Percentiles rank a stretch among this genome's conserved stretches.
These are phyloP conservation scores for Orbilia quercus DNA, from an alignment of 2,329 filamentous ascomycete genomes.

Conservation along the genomic window DNA sequence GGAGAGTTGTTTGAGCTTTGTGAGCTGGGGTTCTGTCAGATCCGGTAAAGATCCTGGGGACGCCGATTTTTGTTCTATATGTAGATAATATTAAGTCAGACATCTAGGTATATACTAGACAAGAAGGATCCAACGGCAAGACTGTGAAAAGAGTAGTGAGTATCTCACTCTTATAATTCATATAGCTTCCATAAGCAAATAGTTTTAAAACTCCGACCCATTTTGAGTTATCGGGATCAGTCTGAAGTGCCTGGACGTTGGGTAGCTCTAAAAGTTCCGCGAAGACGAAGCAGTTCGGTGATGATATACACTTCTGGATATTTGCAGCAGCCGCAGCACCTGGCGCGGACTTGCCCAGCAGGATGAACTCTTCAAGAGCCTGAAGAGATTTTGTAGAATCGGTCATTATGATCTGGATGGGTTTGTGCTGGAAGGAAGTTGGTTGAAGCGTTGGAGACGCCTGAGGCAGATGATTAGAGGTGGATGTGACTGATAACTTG, in stretches of 20 bases:
- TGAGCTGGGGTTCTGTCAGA: conserved; percentile 77
- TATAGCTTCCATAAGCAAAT: conserved; percentile 92
- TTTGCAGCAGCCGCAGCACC: conserved; percentile 88
- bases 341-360: conserved; percentile 84
- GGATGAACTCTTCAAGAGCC: conserved; percentile 82
- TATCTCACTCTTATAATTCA: conserved; percentile 74
- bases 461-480: conserved; percentile 11
- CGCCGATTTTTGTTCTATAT: conserved; percentile 44
- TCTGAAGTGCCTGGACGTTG: conserved; percentile 78
- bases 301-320: conserved; percentile 87
- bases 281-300: conserved; percentile 90
- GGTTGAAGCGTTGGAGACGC: neutral
- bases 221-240: conserved; percentile 71
- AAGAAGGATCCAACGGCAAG: conserved; percentile 58
- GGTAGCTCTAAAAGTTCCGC: conserved; percentile 87
- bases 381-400: conserved; percentile 69
- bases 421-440: neutral
- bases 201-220: conserved; percentile 81
- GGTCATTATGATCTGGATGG: conserved; percentile 56
- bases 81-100: conserved; percentile 4
- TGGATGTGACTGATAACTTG: conserved; percentile 45
- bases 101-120: conserved; percentile 39
- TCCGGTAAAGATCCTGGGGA: conserved; percentile 71
- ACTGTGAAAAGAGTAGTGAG: neutral
- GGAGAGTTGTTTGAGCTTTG: conserved; percentile 91